Evolutionary conservation across 306 rosid genomes (phyloP).

Genomic region (Pterocarpus macrocarpus): DNA sequence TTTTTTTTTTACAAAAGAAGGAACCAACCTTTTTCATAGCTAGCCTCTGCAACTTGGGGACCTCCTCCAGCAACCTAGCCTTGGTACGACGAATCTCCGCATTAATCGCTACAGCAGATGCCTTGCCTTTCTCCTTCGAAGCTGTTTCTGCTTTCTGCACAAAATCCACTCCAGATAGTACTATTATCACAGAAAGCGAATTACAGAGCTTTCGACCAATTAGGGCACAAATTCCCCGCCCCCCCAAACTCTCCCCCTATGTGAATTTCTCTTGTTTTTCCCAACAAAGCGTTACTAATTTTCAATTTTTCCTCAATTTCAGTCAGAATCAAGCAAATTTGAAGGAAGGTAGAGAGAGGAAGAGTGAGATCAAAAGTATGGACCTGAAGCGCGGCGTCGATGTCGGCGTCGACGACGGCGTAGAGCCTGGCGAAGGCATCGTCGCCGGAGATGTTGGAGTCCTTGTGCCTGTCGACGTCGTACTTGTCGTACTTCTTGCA

Average conservation of each 20-base stretch:
- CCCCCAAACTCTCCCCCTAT: neutral
- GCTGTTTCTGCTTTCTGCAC: conserved; percentile 93
- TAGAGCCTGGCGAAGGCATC: conserved; percentile 96
- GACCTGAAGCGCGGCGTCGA: conserved; percentile 79
- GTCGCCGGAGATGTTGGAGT: conserved; percentile 85
- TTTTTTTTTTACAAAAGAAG: neutral
- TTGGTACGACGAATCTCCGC: conserved; percentile 98
- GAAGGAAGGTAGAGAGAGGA: neutral
- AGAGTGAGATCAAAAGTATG: neutral
- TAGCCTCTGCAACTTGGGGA: conserved; percentile 93
- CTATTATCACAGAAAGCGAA: neutral
- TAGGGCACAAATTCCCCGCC: conserved; percentile 20
- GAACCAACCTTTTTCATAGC: conserved; percentile 83
- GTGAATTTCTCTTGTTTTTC: neutral
- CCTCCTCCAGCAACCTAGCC: conserved; percentile 90
- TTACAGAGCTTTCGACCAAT: neutral
- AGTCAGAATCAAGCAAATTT: neutral
- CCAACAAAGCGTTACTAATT: neutral
- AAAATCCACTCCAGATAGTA: conserved; percentile 29
- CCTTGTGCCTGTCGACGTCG: conserved; percentile 83
- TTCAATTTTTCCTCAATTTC: neutral
- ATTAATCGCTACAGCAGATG: conserved; percentile 91
- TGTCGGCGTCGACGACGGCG: conserved; percentile 75
- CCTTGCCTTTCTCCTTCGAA: conserved; percentile 86
- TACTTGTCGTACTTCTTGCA: conserved; percentile 95